Percentiles rank a stretch among this genome's conserved stretches.
These are phyloP conservation scores for Trichoderma semiorbis DNA, from an alignment of 2,329 filamentous ascomycete species.

Conservation along the genomic window DNA sequence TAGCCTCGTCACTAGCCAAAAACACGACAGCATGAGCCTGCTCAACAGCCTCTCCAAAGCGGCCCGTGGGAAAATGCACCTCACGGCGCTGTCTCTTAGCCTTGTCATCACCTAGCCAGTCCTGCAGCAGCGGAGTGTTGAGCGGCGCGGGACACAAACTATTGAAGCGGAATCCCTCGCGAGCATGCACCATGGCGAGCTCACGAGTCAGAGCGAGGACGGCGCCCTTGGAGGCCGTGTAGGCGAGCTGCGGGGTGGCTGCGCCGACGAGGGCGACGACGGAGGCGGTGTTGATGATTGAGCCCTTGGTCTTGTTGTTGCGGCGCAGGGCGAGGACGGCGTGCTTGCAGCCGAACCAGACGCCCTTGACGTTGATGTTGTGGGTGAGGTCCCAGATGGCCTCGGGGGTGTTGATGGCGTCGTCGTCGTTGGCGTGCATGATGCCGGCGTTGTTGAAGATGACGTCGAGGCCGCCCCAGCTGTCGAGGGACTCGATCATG, in stretches of 20 bases:
- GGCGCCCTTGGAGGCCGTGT: constrained; percentile 91
- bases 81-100: constrained; percentile 79
- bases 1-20: constrained; percentile 80
- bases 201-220: constrained; percentile 88
- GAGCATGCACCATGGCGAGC: constrained; percentile 85
- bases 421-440: constrained; percentile 81
- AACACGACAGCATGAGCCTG: constrained; percentile 88
- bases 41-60: constrained; percentile 91
- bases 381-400: constrained; percentile 93
- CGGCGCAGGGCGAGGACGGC: constrained; percentile 77
- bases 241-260: constrained; percentile 84
- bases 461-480: constrained; percentile 84
- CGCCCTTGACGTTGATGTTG: constrained; percentile 93
- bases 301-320: constrained; percentile 73
- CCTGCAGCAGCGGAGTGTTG: constrained; percentile 87
- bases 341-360: constrained; percentile 96
- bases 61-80: constrained; percentile 82
- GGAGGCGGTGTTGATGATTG: constrained; percentile 89
- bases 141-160: constrained; percentile 84
- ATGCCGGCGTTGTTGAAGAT: constrained; percentile 98
- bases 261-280: constrained; percentile 84
- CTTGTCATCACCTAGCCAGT: constrained; percentile 86
- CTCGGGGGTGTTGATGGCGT: constrained; percentile 80
- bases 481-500: constrained; percentile 70
- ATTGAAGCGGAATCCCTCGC: constrained; percentile 88